Conservation (phyloP, 2,329 filamentous ascomycete species). For the Sclerotinia borealis region DNA sequence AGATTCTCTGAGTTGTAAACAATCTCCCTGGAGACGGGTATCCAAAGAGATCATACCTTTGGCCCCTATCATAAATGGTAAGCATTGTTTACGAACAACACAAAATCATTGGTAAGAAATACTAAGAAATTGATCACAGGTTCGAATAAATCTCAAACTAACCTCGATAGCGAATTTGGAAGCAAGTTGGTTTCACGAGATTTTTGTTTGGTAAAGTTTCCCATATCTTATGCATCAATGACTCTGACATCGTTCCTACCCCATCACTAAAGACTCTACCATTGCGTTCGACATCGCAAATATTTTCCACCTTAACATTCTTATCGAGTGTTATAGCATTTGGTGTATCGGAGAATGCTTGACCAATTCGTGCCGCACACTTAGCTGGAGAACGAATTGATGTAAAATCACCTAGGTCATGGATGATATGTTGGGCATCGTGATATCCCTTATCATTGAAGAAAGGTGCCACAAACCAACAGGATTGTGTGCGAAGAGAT, state of each 20-base stretch:
- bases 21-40: conserved; percentile 47
- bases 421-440: conserved; percentile 37
- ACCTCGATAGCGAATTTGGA: conserved; percentile 69
- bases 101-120: neutral
- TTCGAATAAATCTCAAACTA: conserved; percentile 14
- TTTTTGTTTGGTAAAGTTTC: conserved; percentile 42
- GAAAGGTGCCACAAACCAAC: conserved; percentile 58
- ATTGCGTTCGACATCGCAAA: conserved; percentile 48
- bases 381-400: conserved; percentile 49
- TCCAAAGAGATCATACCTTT: conserved; percentile 78
- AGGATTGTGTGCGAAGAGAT: conserved; percentile 64
- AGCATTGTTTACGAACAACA: neutral
- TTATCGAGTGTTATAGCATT: conserved; percentile 48
- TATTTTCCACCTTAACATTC: conserved; percentile 29
- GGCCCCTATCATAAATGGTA: conserved; percentile 39
- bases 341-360: conserved; percentile 70
- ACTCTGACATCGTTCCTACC: conserved; percentile 64
- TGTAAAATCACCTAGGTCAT: conserved; percentile 43
- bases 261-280: conserved; percentile 70
- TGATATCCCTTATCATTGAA: conserved; percentile 29
- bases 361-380: conserved; percentile 53
- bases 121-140: neutral
- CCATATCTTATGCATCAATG: conserved; percentile 56
- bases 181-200: conserved; percentile 51
- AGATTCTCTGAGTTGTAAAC: conserved; percentile 59